phyloP scores from a whole-genome alignment of 108 stramenopile species.

The Pseudonitzschia pungens region DNA sequence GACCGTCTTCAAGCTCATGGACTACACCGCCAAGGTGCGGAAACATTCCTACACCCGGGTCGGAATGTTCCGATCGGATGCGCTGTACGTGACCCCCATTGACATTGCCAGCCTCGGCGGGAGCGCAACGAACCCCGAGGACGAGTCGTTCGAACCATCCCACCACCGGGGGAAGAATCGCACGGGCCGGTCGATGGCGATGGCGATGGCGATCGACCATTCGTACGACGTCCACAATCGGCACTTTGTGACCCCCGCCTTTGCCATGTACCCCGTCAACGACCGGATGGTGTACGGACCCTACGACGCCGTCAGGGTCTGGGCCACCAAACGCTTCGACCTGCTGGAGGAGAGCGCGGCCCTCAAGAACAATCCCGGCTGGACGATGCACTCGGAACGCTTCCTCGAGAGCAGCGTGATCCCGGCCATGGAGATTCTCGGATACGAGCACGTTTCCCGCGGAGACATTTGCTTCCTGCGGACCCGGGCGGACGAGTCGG shows the following conservation, averaged over 20 bases:
- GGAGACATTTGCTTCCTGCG: constrained; percentile 44
- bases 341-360: constrained; percentile 35
- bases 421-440: constrained; percentile 32
- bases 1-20: constrained; percentile 43
- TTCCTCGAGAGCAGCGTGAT: constrained; percentile 41
- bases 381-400: constrained; percentile 43
- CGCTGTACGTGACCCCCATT: constrained; percentile 47
- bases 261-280: constrained; percentile 41
- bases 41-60: constrained; percentile 37
- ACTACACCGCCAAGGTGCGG: constrained; percentile 20
- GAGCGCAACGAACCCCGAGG: no score
- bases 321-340: constrained; percentile 56
- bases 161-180: no score
- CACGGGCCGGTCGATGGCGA: not conserved
- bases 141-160: no score
- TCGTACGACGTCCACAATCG: constrained; percentile 24
- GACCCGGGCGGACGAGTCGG: constrained; percentile 42
- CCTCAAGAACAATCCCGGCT: constrained; percentile 27
- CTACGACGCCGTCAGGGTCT: constrained; percentile 50
- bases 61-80: constrained; percentile 55
- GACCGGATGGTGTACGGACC: constrained; percentile 61
- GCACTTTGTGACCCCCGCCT: constrained; percentile 26
- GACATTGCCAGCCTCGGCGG: constrained; percentile 39
- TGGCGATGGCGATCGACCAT: not conserved
- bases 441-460: constrained; percentile 20